Percentiles rank a stretch among this genome's conserved stretches.
Evolutionary conservation across 163 green algal species (phyloP).

Genomic region (Volvox carteri): DNA sequence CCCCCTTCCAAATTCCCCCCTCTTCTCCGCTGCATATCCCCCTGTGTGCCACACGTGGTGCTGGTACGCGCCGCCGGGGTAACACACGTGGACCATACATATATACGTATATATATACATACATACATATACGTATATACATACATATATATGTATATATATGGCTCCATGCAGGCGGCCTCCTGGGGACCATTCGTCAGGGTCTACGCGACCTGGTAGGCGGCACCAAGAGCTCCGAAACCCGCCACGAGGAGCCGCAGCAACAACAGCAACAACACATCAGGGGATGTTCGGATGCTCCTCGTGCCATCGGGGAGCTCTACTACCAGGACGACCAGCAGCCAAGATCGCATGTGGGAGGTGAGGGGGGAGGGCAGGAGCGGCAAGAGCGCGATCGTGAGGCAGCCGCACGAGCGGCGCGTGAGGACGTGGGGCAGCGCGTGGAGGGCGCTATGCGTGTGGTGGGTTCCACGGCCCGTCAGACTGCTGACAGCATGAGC

Average conservation of each 20-base stretch:
- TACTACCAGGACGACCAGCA: slow-evolving; percentile 5
- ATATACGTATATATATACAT: no score
- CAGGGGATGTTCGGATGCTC: not conserved
- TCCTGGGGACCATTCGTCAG: not conserved
- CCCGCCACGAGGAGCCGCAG: not conserved
- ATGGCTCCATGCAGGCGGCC: slow-evolving; percentile 7
- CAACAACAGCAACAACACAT: not conserved
- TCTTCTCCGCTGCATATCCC: no score
- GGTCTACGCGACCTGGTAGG: not conserved
- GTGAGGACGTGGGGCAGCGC: not conserved
- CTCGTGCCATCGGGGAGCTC: not conserved
- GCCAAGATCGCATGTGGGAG: no score
- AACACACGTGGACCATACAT: no score
- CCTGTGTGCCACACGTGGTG: no score
- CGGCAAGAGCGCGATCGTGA: not conserved
- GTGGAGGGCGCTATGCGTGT: not conserved
- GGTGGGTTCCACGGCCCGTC: not conserved
- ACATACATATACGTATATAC: no score
- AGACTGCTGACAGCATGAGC: not conserved
- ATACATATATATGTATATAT: no score
- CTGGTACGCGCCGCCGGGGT: no score
- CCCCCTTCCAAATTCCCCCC: no score
- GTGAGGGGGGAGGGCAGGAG: not conserved
- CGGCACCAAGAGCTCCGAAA: not conserved
- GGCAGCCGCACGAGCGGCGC: not conserved